phyloP scores from a whole-genome alignment of 2,329 filamentous ascomycete species.

The Neofusicoccum sp. region DNA sequence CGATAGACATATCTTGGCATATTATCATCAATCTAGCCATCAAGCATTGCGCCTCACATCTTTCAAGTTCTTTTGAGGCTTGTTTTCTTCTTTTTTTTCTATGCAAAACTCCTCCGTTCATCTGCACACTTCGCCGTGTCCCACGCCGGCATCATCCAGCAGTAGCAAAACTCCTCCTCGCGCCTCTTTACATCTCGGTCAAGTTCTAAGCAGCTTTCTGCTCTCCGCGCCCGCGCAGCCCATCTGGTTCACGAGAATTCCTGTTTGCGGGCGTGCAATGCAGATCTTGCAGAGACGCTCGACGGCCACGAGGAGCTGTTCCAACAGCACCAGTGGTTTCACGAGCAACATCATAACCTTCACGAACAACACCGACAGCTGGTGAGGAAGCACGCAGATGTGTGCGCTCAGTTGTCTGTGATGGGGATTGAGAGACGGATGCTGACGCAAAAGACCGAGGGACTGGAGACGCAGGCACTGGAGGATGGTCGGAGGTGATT shows the following conservation, averaged over 20 bases:
- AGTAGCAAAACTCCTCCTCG: background rate
- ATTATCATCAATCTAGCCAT: background rate
- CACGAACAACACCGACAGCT: background rate
- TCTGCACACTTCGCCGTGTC: background rate
- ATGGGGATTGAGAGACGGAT: background rate
- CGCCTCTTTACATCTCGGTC: background rate
- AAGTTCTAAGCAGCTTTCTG: background rate
- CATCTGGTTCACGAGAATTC: background rate
- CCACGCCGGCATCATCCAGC: background rate
- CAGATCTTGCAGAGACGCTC: background rate
- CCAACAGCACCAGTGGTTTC: background rate
- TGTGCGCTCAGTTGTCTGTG: background rate
- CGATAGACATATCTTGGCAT: background rate
- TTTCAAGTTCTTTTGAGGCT: too few relatives aligned
- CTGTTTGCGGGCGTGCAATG: background rate
- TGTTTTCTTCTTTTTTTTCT: background rate
- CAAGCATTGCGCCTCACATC: background rate
- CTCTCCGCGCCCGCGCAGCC: background rate
- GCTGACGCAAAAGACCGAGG: background rate
- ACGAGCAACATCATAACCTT: background rate
- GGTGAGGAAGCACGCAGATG: background rate
- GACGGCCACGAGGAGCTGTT: background rate
- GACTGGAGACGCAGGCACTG: background rate
- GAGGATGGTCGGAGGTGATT: background rate
- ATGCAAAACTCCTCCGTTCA: background rate